phyloP scores from a whole-genome alignment of 306 rosid genomes.

The Cicer pinnatifidum region DNA sequence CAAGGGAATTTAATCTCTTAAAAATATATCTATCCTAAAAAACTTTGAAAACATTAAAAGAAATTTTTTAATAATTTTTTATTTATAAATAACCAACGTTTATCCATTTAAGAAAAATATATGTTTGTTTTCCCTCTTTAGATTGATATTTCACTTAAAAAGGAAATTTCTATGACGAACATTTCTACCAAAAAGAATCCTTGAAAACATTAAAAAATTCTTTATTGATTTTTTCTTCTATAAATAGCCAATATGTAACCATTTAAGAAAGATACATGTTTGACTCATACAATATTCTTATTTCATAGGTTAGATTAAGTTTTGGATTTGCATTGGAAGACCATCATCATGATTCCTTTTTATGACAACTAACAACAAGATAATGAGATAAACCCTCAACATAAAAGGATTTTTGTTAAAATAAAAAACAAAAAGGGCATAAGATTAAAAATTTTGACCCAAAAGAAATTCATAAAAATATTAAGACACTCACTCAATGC shows the following conservation, averaged over 20 bases:
- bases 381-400: background rate
- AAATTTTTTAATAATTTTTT: background rate
- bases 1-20: no score
- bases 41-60: background rate
- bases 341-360: background rate
- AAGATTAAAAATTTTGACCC: background rate
- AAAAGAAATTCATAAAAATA: background rate
- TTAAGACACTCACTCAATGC: slow-evolving; percentile 2
- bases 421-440: background rate
- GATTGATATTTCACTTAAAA: no score
- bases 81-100: no score
- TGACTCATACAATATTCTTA: background rate
- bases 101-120: no score
- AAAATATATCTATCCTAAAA: background rate
- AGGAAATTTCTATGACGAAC: background rate
- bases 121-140: no score
- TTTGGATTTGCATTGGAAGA: slow-evolving; percentile 7
- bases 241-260: background rate
- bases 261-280: background rate
- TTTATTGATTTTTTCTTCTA: background rate
- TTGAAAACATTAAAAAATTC: background rate
- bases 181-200: background rate
- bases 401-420: background rate
- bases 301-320: background rate
- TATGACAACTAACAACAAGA: background rate